These are phyloP conservation scores for Colletotrichum noveboracense DNA, from an alignment of 2,329 filamentous ascomycete genomes.

Conservation along the genomic window DNA sequence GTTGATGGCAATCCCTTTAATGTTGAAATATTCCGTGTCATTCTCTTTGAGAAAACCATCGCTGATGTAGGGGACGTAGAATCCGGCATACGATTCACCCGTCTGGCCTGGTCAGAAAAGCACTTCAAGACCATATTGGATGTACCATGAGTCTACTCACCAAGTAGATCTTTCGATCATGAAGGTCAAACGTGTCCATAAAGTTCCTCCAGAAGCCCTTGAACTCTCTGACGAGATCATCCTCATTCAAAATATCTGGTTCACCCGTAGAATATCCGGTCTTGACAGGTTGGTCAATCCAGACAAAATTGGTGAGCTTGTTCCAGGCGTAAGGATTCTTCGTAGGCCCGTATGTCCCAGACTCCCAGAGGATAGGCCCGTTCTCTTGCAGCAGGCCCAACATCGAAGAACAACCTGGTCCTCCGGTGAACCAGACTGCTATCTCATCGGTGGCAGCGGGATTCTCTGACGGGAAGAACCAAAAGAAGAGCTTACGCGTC, in stretches of 20 bases:
- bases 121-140: background rate
- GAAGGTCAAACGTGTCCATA: conserved; percentile 69
- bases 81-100: conserved; percentile 72
- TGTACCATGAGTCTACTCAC: background rate
- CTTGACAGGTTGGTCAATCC: conserved; percentile 71
- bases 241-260: conserved; percentile 69
- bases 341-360: conserved; percentile 70
- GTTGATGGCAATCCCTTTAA: conserved; percentile 74
- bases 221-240: conserved; percentile 74
- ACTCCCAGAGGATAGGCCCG: conserved; percentile 74
- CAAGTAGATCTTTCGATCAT: conserved; percentile 76
- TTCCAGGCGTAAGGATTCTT: conserved; percentile 76
- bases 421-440: conserved; percentile 52
- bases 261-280: conserved; percentile 74
- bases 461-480: conserved; percentile 68
- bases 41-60: conserved; percentile 73
- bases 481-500: conserved; percentile 62
- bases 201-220: conserved; percentile 83
- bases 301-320: conserved; percentile 78
- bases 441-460: conserved; percentile 59
- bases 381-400: conserved; percentile 78
- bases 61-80: conserved; percentile 74
- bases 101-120: conserved; percentile 34
- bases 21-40: conserved; percentile 70
- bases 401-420: conserved; percentile 63